Evolutionary conservation across 2,329 filamentous ascomycete genomes (phyloP).

Genomic region (Fusarium sp.): DNA sequence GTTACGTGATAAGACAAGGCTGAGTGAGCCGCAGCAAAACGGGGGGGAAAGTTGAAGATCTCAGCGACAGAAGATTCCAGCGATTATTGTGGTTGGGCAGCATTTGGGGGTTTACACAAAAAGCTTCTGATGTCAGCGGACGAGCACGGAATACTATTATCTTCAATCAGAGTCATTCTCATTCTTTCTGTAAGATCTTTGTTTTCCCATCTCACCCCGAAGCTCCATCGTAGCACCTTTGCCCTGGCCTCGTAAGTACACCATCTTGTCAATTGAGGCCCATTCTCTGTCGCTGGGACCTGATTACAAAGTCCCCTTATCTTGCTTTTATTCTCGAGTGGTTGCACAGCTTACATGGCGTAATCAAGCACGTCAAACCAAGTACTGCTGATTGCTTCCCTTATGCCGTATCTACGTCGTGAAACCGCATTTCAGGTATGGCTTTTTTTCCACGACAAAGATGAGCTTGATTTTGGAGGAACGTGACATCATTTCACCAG

Average conservation of each 20-base stretch:
- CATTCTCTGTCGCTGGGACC: background rate
- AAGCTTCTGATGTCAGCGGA: background rate
- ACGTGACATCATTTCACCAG: background rate
- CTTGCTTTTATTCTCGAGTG: background rate
- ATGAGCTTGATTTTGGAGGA: background rate
- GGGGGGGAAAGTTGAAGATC: background rate
- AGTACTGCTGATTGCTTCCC: background rate
- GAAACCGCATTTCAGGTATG: background rate
- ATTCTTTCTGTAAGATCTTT: background rate
- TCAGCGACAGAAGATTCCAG: background rate
- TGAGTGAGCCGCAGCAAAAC: constrained; percentile 2
- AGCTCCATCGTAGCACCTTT: too few relatives aligned
- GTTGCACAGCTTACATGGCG: background rate
- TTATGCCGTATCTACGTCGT: background rate
- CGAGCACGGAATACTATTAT: background rate
- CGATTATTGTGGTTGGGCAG: background rate
- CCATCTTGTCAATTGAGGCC: background rate
- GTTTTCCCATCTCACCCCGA: background rate
- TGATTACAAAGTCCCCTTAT: background rate
- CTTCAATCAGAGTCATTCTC: background rate
- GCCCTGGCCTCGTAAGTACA: fast-evolving
- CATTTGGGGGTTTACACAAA: background rate
- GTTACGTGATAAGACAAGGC: background rate
- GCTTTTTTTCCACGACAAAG: background rate
- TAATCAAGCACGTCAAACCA: background rate